A percentile compares a stretch with the other conserved stretches of the same genome.
Conservation (phyloP, 2,329 filamentous ascomycete species). For the Allantophomopsis lycopodina region DNA sequence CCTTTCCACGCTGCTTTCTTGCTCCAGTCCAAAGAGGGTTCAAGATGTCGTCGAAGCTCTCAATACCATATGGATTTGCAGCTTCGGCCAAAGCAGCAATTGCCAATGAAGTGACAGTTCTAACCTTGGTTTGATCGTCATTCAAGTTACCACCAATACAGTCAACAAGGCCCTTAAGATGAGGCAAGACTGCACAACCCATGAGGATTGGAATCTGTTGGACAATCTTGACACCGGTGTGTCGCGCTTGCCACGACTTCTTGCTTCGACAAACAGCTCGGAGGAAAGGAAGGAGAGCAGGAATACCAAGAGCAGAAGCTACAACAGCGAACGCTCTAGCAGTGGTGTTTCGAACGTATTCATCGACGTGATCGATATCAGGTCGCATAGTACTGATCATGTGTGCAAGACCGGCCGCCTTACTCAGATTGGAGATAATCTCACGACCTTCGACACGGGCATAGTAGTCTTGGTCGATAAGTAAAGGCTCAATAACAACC, state of each 20-base stretch:
- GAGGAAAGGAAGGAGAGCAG: conserved; percentile 85
- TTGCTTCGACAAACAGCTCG: conserved; percentile 94
- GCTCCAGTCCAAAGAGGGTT: conserved; percentile 96
- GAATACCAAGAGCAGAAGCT: conserved; percentile 89
- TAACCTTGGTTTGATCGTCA: conserved; percentile 94
- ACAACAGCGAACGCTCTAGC: conserved; percentile 95
- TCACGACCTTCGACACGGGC: conserved; percentile 95
- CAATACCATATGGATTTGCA: conserved; percentile 95
- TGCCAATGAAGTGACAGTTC: conserved; percentile 88
- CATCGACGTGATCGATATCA: conserved; percentile 95
- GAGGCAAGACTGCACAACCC: conserved; percentile 91
- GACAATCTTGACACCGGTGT: conserved; percentile 98
- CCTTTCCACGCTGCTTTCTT: conserved; percentile 91
- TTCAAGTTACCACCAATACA: conserved; percentile 94
- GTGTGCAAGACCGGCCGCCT: conserved; percentile 89
- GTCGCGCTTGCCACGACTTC: conserved; percentile 96
- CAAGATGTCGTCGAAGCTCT: conserved; percentile 95
- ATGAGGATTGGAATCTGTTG: conserved; percentile 98
- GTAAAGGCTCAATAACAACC: conserved; percentile 95
- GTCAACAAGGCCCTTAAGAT: conserved; percentile 90
- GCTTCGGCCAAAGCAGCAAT: conserved; percentile 93
- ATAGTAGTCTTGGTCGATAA: conserved; percentile 99
- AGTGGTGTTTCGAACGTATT: conserved; percentile 96
- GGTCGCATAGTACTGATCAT: conserved; percentile 99
- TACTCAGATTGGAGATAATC: conserved; percentile 95